A percentile compares a stretch with the other conserved stretches of the same genome.
Evolutionary conservation across 179 eudicot species (phyloP).

Genomic region (Beta lomatogona): DNA sequence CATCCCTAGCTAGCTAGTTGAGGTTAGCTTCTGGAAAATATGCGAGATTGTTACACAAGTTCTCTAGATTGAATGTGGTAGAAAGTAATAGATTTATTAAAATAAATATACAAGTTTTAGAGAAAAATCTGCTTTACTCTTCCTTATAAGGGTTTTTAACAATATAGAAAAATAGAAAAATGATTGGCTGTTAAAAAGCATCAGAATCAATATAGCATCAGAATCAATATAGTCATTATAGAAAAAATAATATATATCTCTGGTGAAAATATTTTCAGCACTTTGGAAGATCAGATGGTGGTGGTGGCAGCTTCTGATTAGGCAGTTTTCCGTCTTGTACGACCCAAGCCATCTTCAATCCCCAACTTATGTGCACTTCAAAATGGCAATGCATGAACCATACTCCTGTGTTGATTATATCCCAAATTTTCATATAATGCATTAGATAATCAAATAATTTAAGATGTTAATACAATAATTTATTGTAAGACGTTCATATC

Average conservation of each 20-base stretch:
- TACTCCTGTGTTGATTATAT: constrained; percentile 20
- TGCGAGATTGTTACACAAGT: too few relatives aligned
- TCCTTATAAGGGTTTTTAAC: neutral
- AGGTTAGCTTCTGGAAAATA: too few relatives aligned
- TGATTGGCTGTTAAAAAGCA: neutral
- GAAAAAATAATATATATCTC: neutral
- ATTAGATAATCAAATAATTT: too few relatives aligned
- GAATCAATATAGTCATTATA: neutral
- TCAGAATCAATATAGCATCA: neutral
- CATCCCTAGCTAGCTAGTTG: too few relatives aligned
- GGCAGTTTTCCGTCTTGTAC: constrained; percentile 31
- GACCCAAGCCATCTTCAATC: constrained; percentile 38
- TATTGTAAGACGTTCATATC: too few relatives aligned
- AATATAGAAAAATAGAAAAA: neutral
- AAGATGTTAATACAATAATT: too few relatives aligned
- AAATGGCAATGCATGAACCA: constrained; percentile 48
- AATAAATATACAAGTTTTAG: neutral
- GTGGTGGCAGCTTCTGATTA: constrained; percentile 38
- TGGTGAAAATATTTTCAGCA: constrained; percentile 14
- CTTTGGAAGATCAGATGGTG: constrained; percentile 38
- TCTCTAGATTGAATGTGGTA: too few relatives aligned
- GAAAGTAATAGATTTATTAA: too few relatives aligned
- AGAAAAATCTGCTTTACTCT: neutral
- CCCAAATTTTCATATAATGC: too few relatives aligned
- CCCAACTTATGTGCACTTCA: constrained; percentile 42